Conservation (phyloP, 257 asterid genomes). For the Solanum habrochaites region DNA sequence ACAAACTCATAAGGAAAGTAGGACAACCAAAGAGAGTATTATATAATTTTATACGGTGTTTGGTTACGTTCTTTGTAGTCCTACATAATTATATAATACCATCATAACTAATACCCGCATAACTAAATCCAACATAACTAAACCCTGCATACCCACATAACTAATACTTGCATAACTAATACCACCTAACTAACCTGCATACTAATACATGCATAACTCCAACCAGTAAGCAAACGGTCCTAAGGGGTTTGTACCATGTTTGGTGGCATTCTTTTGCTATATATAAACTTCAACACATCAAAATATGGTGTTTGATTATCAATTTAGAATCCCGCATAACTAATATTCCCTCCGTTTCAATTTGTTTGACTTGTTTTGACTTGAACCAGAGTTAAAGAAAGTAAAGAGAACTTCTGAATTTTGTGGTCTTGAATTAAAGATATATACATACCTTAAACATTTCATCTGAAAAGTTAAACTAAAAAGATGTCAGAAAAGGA, state of each 20-base stretch:
- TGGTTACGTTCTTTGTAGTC: too few species aligned
- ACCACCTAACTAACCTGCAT: too few species aligned
- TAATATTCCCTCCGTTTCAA: background rate
- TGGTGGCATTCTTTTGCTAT: background rate
- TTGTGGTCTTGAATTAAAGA: too few species aligned
- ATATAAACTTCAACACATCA: background rate
- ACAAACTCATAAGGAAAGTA: background rate
- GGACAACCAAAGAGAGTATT: background rate
- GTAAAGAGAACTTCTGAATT: too few species aligned
- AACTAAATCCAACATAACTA: too few species aligned
- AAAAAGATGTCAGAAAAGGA: background rate
- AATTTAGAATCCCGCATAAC: background rate
- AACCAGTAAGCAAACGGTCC: too few species aligned
- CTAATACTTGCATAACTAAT: too few species aligned
- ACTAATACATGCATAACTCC: too few species aligned
- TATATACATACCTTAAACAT: background rate
- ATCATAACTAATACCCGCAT: too few species aligned
- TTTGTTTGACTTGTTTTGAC: background rate
- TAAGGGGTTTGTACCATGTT: background rate
- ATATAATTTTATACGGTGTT: too few species aligned
- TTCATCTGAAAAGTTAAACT: background rate
- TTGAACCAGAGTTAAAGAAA: background rate
- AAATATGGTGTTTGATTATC: background rate
- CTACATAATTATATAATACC: too few species aligned
- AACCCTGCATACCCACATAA: too few species aligned